Percentiles rank a stretch among this genome's conserved stretches.
Evolutionary conservation across 768 basidiomycete genomes (phyloP).

Genomic region (Omphalotus guepiniiformis): DNA sequence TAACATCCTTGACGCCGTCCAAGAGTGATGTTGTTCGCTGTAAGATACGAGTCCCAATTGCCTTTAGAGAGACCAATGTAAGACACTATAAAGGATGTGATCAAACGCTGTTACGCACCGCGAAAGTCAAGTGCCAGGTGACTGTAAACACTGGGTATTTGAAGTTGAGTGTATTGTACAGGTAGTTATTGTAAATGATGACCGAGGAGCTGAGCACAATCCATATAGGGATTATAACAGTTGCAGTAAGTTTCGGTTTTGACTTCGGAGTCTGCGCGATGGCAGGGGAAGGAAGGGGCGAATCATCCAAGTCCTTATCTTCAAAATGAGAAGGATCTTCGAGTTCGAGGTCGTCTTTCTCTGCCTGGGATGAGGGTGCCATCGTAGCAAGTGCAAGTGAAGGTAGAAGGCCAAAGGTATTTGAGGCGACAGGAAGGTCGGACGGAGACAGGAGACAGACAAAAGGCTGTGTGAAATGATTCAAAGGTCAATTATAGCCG

Average conservation of each 20-base stretch:
- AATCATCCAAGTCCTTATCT: conserved; percentile 1
- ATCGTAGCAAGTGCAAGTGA: too few species aligned
- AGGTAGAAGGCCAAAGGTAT: too few species aligned
- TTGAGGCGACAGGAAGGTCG: too few species aligned
- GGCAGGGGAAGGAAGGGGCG: conserved; percentile 55
- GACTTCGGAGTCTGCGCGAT: conserved; percentile 36
- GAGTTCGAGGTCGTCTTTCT: too few species aligned
- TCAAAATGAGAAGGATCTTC: not conserved
- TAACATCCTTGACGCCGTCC: conserved; percentile 74
- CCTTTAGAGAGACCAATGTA: conserved; percentile 27
- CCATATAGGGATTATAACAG: conserved; percentile 87
- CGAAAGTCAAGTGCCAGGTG: conserved; percentile 73
- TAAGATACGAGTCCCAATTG: conserved; percentile 83
- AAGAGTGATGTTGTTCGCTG: conserved; percentile 78
- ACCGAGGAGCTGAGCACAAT: conserved; percentile 84
- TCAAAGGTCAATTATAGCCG: too few species aligned
- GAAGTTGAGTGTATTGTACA: conserved; percentile 81
- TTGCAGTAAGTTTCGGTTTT: conserved; percentile 56
- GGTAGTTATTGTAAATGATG: conserved; percentile 94
- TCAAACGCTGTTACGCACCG: conserved; percentile 35
- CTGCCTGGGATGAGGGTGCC: too few species aligned
- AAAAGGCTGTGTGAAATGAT: too few species aligned
- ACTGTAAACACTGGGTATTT: conserved; percentile 91
- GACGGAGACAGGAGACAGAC: too few species aligned
- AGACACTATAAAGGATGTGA: not conserved